Evolutionary conservation across 1,139 yeast genomes (phyloP).

Genomic region (Yamadazyma diospyri): DNA sequence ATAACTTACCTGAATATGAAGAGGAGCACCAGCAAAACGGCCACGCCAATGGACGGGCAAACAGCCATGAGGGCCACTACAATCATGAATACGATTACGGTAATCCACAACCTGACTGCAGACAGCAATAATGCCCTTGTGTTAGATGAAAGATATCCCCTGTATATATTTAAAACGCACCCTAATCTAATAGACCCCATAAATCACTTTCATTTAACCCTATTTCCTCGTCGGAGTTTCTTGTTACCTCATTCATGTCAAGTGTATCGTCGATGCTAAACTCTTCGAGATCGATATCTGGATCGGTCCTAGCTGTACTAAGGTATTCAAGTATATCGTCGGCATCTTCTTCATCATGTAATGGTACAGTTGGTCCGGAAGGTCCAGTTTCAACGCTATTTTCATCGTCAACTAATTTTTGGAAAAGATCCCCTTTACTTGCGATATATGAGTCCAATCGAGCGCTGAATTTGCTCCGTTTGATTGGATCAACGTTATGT

Average conservation of each 20-base stretch:
- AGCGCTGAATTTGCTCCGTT: conserved; percentile 13
- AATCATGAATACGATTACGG: conserved; percentile 7
- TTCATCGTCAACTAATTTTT: conserved; percentile 25
- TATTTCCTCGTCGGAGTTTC: conserved; percentile 14
- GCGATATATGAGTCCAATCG: conserved; percentile 13
- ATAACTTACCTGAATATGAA: conserved; percentile 35
- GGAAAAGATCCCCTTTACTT: conserved; percentile 13
- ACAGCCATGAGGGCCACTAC: not conserved
- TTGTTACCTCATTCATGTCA: conserved; percentile 4
- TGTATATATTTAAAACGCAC: conserved; percentile 6
- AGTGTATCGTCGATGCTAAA: conserved; percentile 11
- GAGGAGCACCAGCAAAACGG: conserved; percentile 6
- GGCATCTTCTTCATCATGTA: not conserved
- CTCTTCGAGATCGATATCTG: conserved; percentile 5
- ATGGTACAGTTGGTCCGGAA: not conserved
- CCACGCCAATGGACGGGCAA: conserved; percentile 1
- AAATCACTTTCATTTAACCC: conserved; percentile 37
- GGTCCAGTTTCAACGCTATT: conserved; percentile 40
- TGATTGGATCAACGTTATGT: conserved; percentile 35
- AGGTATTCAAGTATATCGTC: conserved; percentile 9
- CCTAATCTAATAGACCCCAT: conserved; percentile 32
- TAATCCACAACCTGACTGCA: conserved; percentile 37
- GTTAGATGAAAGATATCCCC: too few species aligned
- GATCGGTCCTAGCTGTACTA: not conserved
- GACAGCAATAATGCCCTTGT: conserved; percentile 33